Percentiles rank a stretch among this genome's conserved stretches.
Conservation (phyloP, 805 yeast species). For the Soucietia sequanensis region DNA sequence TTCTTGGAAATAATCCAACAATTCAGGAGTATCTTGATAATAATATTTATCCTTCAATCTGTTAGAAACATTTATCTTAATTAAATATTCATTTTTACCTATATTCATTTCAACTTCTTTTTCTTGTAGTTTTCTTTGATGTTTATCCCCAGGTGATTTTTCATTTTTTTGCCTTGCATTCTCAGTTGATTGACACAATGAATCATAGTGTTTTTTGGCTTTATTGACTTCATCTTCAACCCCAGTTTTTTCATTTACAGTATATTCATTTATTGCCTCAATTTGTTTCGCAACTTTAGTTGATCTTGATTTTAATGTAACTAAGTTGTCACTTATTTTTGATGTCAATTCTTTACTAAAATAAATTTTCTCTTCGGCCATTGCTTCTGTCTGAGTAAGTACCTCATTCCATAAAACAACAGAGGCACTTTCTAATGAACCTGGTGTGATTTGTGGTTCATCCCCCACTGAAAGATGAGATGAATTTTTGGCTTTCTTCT, state of each 20-base stretch:
- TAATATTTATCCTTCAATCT: constrained; percentile 88
- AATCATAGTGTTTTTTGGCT: constrained; percentile 76
- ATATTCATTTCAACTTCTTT: constrained; percentile 80
- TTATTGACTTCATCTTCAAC: constrained; percentile 58
- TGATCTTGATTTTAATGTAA: constrained; percentile 51
- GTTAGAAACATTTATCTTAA: constrained; percentile 81
- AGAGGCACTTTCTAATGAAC: constrained; percentile 85
- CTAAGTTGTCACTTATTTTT: constrained; percentile 61
- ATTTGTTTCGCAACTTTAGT: constrained; percentile 56
- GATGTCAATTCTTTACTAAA: constrained; percentile 59
- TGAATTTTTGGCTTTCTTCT: constrained; percentile 68
- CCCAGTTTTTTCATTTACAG: constrained; percentile 46
- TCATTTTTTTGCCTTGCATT: constrained; percentile 71
- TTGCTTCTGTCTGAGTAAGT: constrained; percentile 75
- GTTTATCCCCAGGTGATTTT: constrained; percentile 49
- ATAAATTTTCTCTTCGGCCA: constrained; percentile 63
- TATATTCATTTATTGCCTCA: constrained; percentile 56
- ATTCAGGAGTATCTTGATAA: constrained; percentile 90
- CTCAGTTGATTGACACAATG: constrained; percentile 78
- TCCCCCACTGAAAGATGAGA: constrained; percentile 84
- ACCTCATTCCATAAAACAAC: constrained; percentile 90
- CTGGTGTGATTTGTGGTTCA: constrained; percentile 87
- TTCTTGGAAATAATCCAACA: constrained; percentile 81
- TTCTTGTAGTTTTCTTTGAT: constrained; percentile 53
- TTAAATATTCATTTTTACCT: constrained; percentile 80